Conservation (phyloP, 805 yeast species). For the Hemisphaericaspora nanyangensis region DNA sequence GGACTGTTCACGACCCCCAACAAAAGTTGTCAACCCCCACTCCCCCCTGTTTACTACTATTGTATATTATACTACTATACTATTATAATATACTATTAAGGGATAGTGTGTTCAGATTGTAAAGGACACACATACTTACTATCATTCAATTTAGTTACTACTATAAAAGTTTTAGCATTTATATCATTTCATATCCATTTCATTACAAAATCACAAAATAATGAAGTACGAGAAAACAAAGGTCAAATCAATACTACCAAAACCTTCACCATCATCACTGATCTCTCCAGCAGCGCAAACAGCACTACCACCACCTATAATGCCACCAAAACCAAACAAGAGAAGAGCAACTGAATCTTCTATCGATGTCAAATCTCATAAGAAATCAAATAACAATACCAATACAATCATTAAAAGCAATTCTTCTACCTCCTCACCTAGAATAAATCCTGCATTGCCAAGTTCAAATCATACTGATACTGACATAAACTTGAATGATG, state of each 20-base stretch:
- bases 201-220: too few species aligned
- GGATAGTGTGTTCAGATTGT: too few species aligned
- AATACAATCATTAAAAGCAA: not conserved
- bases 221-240: slow-evolving; percentile 30
- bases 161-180: too few species aligned
- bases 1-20: too few species aligned
- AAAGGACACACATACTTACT: too few species aligned
- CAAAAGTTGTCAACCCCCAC: too few species aligned
- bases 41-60: too few species aligned
- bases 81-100: too few species aligned
- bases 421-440: not conserved
- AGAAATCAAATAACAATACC: not conserved
- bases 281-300: slow-evolving; percentile 1
- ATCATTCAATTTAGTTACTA: too few species aligned
- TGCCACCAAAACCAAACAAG: not conserved
- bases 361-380: not conserved
- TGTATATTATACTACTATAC: too few species aligned
- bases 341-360: not conserved
- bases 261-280: slow-evolving; percentile 26
- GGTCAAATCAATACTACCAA: slow-evolving; percentile 41
- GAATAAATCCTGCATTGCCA: not conserved
- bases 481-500: not conserved
- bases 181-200: too few species aligned
- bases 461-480: not conserved
- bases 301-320: slow-evolving; percentile 4